Percentiles rank a stretch among this genome's conserved stretches.
These are phyloP conservation scores for Termitomyces sp. DNA, from an alignment of 1,284 basidiomycete species.

Conservation along the genomic window DNA sequence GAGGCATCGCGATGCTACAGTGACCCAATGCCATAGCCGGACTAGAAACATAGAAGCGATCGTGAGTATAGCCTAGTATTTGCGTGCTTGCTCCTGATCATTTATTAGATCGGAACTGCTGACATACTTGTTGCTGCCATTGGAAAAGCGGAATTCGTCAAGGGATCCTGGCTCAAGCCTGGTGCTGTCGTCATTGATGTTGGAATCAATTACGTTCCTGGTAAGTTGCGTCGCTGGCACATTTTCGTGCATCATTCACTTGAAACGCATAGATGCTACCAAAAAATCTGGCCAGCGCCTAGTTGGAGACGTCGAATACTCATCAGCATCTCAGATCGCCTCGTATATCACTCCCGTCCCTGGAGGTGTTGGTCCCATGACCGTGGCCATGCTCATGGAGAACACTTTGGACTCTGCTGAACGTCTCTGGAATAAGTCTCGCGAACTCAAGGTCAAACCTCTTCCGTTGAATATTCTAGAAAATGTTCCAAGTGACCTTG, in stretches of 20 bases:
- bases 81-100: constrained; percentile 2
- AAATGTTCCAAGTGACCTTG: constrained; percentile 94
- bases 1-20: constrained; percentile 88
- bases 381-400: constrained; percentile 97
- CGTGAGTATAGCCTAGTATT: constrained; percentile 38
- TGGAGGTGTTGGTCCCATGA: constrained; percentile 99
- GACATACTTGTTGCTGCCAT: constrained; percentile 95
- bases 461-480: constrained; percentile 75
- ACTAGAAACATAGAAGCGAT: constrained; percentile 80
- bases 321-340: constrained; percentile 72
- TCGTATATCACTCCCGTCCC: constrained; percentile 96
- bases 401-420: constrained; percentile 89
- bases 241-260: neutral
- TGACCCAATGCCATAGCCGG: constrained; percentile 95
- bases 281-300: constrained; percentile 96
- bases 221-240: constrained; percentile 32
- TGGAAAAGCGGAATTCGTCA: constrained; percentile 86
- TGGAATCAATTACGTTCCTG: constrained; percentile 95
- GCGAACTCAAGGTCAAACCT: constrained; percentile 69
- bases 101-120: constrained; percentile 67
- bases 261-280: constrained; percentile 57
- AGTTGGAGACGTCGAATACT: constrained; percentile 94
- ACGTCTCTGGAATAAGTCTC: constrained; percentile 68
- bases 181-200: constrained; percentile 95
- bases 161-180: constrained; percentile 94